Evolutionary conservation across 371 early-diverging fungal species (phyloP), one percentile per base, ranked within the genome.

Genomic region (Mucor ambiguus): DNA sequence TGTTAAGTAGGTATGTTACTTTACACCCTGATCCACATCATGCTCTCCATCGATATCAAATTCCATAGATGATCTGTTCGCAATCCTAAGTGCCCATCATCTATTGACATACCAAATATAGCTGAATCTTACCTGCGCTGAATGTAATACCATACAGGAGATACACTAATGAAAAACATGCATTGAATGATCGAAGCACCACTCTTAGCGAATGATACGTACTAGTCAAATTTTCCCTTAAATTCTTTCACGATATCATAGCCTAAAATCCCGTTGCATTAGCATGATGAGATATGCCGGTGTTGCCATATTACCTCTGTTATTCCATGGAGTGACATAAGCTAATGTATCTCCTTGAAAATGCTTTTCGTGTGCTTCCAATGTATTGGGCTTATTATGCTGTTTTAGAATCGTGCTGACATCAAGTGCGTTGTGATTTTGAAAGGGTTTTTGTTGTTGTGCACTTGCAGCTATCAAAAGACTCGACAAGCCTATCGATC

Each of bases 291-390:
- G 11, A 12, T 52, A 2, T 5, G 2, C 3, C 14, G 2, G 16
- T 28, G 26, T 16, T 26, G 12, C 4, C 28, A 46, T 28, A 1
- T 44, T 67, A 78, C 89, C 90, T 66, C 78, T 73, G 61, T 81
- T 84, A 68, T 90, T 87, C 90, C 90, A 90, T 3, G 90, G 90
- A 0, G 90, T 90, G 18, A 90, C 87, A 68, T 87, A 90, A 9
- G 82, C 90, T 46, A 90, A 60, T 1, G 81, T 77, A 8, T 72
- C 72, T 16, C 74, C 80, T 46, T 68, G 29, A 48, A 81, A 83
- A 10, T 60, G 58, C 64, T 85, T 85, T 4, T 55, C 62, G 58
- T 79, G 80, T 2, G 81, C 78, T 29, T 70, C 55, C 33, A 24
- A 28, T 28, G 33, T 20, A 18, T 72, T 58, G 3, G 66, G 65